These are phyloP conservation scores for Drechslerella dactyloides DNA, from an alignment of 2,329 filamentous ascomycete species.

Conservation along the genomic window DNA sequence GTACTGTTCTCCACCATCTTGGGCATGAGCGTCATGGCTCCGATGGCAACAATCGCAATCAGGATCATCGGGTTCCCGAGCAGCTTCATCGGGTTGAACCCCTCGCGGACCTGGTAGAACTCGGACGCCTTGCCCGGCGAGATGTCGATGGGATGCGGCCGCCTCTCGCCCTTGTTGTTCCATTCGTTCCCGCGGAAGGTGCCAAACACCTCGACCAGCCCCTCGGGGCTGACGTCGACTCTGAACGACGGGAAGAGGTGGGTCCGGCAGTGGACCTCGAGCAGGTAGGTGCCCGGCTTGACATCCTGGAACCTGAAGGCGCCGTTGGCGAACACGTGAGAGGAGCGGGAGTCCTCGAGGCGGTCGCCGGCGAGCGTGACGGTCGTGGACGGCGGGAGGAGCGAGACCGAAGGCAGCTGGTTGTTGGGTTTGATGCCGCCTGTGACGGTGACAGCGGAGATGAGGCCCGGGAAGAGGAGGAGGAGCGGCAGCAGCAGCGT, in stretches of 20 bases:
- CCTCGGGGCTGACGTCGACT: conserved; percentile 70
- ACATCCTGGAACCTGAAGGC: conserved; percentile 47
- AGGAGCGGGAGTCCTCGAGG: conserved; percentile 38
- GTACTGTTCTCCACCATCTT: conserved; percentile 94
- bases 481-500: conserved; percentile 22
- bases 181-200: conserved; percentile 89
- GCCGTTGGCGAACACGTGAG: conserved; percentile 44
- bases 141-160: conserved; percentile 63
- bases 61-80: conserved; percentile 86
- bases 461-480: conserved; percentile 26
- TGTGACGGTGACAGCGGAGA: conserved; percentile 28
- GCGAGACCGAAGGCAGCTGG: conserved; percentile 22
- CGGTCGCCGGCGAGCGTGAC: conserved; percentile 34
- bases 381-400: conserved; percentile 38
- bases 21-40: conserved; percentile 87
- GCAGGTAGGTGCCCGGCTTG: conserved; percentile 72
- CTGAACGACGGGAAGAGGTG: conserved; percentile 79
- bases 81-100: conserved; percentile 55
- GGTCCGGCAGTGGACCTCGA: conserved; percentile 77
- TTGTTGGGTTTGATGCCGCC: conserved; percentile 42
- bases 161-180: conserved; percentile 77
- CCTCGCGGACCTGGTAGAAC: conserved; percentile 70
- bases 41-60: conserved; percentile 82
- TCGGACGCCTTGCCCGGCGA: conserved; percentile 68
- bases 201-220: conserved; percentile 71